phyloP scores from a whole-genome alignment of 441 rosid species.

The Arabidopsis lyrata region DNA sequence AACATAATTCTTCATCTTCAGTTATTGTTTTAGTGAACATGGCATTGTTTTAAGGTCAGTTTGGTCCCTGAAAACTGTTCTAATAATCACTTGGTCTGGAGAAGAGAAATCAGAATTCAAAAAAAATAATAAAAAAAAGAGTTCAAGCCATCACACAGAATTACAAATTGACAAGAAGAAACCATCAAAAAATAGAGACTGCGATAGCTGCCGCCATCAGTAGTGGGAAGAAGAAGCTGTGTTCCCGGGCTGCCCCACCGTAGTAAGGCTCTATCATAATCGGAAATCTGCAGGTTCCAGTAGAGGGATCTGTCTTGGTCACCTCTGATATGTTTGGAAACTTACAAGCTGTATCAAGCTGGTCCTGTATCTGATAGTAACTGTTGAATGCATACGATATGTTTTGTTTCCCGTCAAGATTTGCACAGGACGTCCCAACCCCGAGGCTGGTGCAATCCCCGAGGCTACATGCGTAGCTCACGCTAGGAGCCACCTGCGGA shows the following conservation, averaged over 20 bases:
- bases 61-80: constrained; percentile 1
- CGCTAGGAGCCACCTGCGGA: constrained; percentile 69
- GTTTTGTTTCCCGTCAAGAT: constrained; percentile 62
- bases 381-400: constrained; percentile 91
- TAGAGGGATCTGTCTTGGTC: constrained; percentile 68
- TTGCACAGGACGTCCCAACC: constrained; percentile 80
- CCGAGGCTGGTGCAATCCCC: constrained; percentile 94
- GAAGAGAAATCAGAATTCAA: constrained; percentile 6
- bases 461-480: constrained; percentile 82
- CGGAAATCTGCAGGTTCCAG: constrained; percentile 63
- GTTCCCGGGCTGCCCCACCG: constrained; percentile 48
- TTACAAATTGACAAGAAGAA: constrained; percentile 35
- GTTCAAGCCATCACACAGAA: constrained; percentile 27
- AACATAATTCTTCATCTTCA: too few relatives aligned
- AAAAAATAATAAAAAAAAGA: constrained; percentile 2
- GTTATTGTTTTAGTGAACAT: too few relatives aligned
- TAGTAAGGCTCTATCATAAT: constrained; percentile 80
- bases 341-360: constrained; percentile 76
- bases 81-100: constrained; percentile 18
- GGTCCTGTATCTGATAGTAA: constrained; percentile 85
- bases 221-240: constrained; percentile 33
- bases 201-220: constrained; percentile 22
- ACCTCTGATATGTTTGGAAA: constrained; percentile 69
- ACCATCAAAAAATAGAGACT: constrained; percentile 37
- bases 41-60: too few relatives aligned